Evolutionary conservation across 192 early-diverging fungal genomes (phyloP).

Genomic region (Allomyces javanicus): DNA sequence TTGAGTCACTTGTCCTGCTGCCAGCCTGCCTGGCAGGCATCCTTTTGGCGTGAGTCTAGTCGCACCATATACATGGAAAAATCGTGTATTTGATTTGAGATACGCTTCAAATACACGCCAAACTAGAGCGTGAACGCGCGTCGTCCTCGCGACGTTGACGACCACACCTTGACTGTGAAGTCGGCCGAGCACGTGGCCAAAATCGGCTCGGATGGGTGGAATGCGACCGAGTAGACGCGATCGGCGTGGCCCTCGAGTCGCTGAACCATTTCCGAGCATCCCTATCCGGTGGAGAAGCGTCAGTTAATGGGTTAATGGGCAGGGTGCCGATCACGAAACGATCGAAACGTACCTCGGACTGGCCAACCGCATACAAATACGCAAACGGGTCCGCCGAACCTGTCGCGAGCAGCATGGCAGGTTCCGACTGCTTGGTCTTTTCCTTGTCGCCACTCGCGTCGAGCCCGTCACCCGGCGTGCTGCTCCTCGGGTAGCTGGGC

Average conservation of each 20-base stretch:
- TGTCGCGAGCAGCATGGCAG: conserved; percentile 41
- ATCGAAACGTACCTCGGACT: conserved; percentile 8
- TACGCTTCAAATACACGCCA: too few relatives aligned
- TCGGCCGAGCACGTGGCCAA: conserved; percentile 70
- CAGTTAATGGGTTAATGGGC: too few relatives aligned
- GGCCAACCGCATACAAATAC: conserved; percentile 42
- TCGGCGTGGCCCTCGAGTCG: conserved; percentile 81
- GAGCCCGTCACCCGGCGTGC: not conserved
- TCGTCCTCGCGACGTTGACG: conserved; percentile 19
- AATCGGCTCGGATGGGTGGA: conserved; percentile 71
- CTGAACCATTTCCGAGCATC: conserved; percentile 25
- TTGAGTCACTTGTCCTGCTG: too few relatives aligned
- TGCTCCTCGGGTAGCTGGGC: not conserved
- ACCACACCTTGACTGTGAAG: conserved; percentile 59
- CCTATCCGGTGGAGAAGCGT: too few relatives aligned
- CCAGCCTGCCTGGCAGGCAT: too few relatives aligned
- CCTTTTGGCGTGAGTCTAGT: too few relatives aligned
- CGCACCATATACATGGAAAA: too few relatives aligned
- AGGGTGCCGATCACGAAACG: not conserved
- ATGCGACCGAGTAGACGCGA: conserved; percentile 76
- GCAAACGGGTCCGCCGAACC: conserved; percentile 67
- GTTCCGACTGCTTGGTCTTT: not conserved
- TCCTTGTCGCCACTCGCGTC: not conserved
- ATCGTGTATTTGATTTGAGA: too few relatives aligned
- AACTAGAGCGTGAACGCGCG: not conserved